Base-by-base conservation (phyloP, 176 grass and related monocot species). In the Neostapfia colusana region DNA sequence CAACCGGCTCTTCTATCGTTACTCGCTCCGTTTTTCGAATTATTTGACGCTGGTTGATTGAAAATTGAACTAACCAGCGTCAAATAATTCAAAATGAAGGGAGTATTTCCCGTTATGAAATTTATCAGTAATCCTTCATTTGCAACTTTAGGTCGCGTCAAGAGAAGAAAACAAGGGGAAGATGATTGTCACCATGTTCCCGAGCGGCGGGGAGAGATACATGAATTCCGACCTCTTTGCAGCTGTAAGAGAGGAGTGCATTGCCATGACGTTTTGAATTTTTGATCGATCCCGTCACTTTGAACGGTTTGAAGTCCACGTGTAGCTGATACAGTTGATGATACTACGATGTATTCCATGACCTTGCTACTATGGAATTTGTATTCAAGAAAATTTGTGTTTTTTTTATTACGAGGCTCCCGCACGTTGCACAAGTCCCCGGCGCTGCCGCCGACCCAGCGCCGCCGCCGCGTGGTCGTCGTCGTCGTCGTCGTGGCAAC, bases 141-240 rank as follows among this genome's bases (percentile, higher is more conserved):
- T 82, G 50, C 7, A 26, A 44, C 2, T 72, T 73, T 77, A 87
- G 85, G 80, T 88, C 0, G 75, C 80, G 0, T 65, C 50, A 0
- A 85, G 65, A 77, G 77, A 85, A 38, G 86, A 77, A 46, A 89
- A 85, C 41, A 77, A 81, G 66, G 87, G 82, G 9, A 85, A 85
- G 82, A 81, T 89, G 87, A 81, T 89, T 37, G 77, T 85, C 40
- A 85, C 87, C 39, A 67, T 89, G 0, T 85, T 89, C 34, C 82
- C 87, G 0, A 81, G 77, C 31, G 87, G 82, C 0, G 87, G 87
- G 3, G 82, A 89, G 57, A 48, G 87, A 67, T 89, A 89, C 72
- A 71, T 81, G 77, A 81, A 67, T 49, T 81, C 82, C 0, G 87
- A 89, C 41, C 82, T 89, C 4, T 89, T 84, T 72, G 82, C 66